Base-by-base conservation (phyloP, 345 rosid genomes). In the Cochlearia excelsa region DNA sequence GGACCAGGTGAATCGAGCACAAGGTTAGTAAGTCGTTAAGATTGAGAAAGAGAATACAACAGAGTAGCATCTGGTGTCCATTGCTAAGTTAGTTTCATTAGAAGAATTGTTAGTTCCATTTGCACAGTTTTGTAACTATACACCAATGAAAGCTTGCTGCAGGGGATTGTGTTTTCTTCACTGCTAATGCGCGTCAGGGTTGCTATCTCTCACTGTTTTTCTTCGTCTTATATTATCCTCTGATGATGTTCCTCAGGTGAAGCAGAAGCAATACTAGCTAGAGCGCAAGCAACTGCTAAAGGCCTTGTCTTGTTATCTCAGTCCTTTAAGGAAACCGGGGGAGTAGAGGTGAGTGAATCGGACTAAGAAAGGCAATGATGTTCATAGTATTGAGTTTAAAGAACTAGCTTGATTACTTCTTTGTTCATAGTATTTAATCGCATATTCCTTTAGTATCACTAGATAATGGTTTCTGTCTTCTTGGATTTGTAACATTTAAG, bases 251-350 rank as follows among this genome's bases (percentile, higher is more conserved):
- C 70, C 64, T 23, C 79, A 92, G 96, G 98, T 77, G 99, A 88
- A 63, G 99, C 95, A 7, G 86, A 85, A 74, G 97, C 99, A 37
- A 87, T 93, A 56, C 62, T 85, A 60, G 95, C 94, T 70, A 88
- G 67, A 77, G 89, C 97, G 31, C 75, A 82, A 67, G 99, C 99
- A 72, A 86, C 95, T 31, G 83, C 94, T 5, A 79, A 74, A 75
- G 95, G 90, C 33, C 72, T 93, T 71, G 80, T 63, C 54, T 41
- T 81, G 80, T 84, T 89, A 44, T 89, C 97, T 0, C 77, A 78
- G 60, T 52, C 95, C 46, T 81, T 90, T 3, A 90, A 82, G 59
- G 87, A 80, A 72, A 71, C 71, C 68, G 97, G 96, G 7, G 97
- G 99, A 65, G 69, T 80, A 42, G 97, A 93, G 88, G 99, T 93